Evolutionary conservation across 371 early-diverging fungal genomes (phyloP).

Genomic region (Mucor lusitanicus): DNA sequence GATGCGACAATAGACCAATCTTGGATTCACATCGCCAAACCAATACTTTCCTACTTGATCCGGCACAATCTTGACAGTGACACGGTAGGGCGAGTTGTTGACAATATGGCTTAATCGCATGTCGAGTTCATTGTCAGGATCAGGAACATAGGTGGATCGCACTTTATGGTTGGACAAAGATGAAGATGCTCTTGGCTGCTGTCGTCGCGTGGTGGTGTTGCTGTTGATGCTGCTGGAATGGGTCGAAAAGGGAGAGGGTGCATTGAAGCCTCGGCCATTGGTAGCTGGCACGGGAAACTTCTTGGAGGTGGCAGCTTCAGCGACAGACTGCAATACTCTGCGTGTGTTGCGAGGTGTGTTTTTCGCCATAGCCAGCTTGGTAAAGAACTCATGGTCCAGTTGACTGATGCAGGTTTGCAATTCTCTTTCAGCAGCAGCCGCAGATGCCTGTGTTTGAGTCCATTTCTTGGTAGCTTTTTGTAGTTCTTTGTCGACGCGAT

Average conservation of each 20-base stretch:
- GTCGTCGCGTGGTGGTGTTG: background rate
- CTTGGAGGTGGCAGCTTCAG: conserved; percentile 2
- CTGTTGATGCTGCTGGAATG: background rate
- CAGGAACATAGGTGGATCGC: conserved; percentile 19
- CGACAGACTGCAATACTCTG: background rate
- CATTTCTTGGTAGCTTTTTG: conserved; percentile 42
- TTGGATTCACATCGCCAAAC: conserved; percentile 69
- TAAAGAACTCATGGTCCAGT: conserved; percentile 48
- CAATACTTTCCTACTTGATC: conserved; percentile 65
- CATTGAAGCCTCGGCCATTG: background rate
- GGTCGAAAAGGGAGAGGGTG: conserved; percentile 2
- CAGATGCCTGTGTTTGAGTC: conserved; percentile 38
- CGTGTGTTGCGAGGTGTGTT: conserved; percentile 2
- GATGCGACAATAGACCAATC: conserved; percentile 53
- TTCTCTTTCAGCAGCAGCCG: conserved; percentile 35
- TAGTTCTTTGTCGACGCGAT: conserved; percentile 43
- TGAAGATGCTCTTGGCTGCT: conserved; percentile 10
- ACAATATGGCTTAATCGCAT: conserved; percentile 54
- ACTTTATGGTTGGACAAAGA: background rate
- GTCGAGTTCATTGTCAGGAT: conserved; percentile 33
- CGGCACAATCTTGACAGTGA: conserved; percentile 36
- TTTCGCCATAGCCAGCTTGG: conserved; percentile 47
- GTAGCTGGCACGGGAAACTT: background rate
- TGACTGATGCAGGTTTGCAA: conserved; percentile 38
- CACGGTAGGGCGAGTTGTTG: conserved; percentile 38